A percentile compares a stretch with the other conserved stretches of the same genome.
phyloP scores from a whole-genome alignment of 2,329 filamentous ascomycete species.

The Didymella segeticola region DNA sequence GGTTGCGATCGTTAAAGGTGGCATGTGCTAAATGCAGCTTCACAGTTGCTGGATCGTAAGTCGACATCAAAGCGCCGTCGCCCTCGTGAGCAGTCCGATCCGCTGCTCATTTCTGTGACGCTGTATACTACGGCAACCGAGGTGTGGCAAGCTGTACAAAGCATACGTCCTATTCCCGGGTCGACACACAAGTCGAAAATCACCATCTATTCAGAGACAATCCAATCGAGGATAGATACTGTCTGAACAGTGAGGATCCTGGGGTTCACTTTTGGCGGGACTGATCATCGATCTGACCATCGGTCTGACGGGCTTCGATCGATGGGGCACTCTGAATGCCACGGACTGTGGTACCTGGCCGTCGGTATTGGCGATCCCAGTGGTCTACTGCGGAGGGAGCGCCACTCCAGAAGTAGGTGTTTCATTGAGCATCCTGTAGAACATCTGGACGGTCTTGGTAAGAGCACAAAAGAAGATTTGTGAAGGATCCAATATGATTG shows the following conservation, averaged over 20 bases:
- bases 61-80: background rate
- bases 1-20: too few relatives aligned
- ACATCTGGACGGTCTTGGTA: background rate
- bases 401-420: background rate
- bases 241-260: background rate
- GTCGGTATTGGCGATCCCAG: background rate
- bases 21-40: too few relatives aligned
- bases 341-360: background rate
- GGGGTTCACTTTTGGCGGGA: background rate
- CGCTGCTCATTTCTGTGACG: background rate
- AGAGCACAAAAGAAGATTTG: background rate
- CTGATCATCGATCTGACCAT: background rate
- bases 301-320: background rate
- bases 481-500: slow-evolving; percentile 7
- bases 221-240: background rate
- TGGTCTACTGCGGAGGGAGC: background rate
- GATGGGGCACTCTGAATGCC: background rate
- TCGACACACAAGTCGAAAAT: background rate
- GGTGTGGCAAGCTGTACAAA: background rate
- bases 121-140: background rate
- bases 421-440: background rate
- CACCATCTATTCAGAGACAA: background rate
- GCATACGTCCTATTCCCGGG: background rate
- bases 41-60: background rate
- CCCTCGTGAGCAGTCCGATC: background rate